Evolutionary conservation across 202 grass and related monocot genomes (phyloP).

Genomic region (Cymbopogon flexuosus): DNA sequence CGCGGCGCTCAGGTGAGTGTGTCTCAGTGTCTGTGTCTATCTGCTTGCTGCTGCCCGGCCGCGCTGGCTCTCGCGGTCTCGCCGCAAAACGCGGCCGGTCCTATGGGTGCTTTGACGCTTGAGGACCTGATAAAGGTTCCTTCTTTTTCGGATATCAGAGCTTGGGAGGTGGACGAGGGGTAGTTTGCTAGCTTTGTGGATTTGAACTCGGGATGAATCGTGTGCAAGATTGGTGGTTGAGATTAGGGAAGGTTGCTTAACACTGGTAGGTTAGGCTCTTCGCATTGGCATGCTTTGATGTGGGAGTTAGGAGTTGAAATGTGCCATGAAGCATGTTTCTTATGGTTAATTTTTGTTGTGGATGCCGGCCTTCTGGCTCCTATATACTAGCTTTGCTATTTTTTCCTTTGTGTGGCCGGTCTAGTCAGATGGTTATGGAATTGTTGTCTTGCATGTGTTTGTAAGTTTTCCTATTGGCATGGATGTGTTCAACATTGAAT

Average conservation of each 20-base stretch:
- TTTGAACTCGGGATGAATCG: neutral
- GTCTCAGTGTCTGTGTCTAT: neutral
- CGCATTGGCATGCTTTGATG: neutral
- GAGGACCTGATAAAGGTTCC: neutral
- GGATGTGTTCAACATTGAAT: neutral
- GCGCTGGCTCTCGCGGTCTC: neutral
- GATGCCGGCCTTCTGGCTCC: too few species aligned
- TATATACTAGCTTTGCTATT: too few species aligned
- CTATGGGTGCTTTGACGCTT: neutral
- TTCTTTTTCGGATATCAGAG: neutral
- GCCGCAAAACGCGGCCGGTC: neutral
- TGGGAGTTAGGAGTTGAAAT: neutral
- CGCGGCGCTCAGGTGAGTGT: constrained; percentile 42
- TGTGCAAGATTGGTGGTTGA: neutral
- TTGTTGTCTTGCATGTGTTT: too few species aligned
- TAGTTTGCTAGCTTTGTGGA: neutral
- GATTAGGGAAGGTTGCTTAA: neutral
- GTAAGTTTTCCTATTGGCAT: neutral
- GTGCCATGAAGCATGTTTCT: too few species aligned
- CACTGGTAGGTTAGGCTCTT: neutral
- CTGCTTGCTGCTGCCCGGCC: neutral
- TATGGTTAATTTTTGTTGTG: too few species aligned
- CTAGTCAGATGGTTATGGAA: too few species aligned
- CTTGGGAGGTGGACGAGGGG: too few species aligned
- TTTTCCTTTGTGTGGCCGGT: too few species aligned